Evolutionary conservation across 2,329 filamentous ascomycete genomes (phyloP).

Genomic region (Calonectria fujianensis): DNA sequence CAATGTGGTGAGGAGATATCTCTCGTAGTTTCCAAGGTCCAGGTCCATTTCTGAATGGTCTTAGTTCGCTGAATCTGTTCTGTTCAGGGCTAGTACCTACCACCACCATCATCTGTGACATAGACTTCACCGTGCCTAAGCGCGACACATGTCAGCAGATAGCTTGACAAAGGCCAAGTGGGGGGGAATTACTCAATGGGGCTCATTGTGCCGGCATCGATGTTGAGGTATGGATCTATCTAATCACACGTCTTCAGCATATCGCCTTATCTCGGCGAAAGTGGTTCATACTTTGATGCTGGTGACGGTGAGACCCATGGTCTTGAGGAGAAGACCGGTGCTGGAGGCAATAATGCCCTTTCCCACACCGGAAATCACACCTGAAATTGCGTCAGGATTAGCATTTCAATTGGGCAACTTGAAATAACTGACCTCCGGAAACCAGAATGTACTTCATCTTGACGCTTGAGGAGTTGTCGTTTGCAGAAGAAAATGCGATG

Average conservation of each 20-base stretch:
- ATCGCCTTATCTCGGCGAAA: constrained; percentile 15
- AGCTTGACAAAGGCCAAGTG: background rate
- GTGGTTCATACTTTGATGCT: constrained; percentile 22
- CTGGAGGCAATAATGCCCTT: constrained; percentile 24
- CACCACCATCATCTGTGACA: constrained; percentile 17
- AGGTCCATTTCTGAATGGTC: constrained; percentile 64
- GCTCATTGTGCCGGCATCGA: constrained; percentile 25
- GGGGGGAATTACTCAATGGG: constrained; percentile 23
- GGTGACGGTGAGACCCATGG: constrained; percentile 23
- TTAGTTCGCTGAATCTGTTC: constrained; percentile 1
- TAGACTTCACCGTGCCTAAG: constrained; percentile 16
- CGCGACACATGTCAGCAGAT: background rate
- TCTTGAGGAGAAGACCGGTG: constrained; percentile 26
- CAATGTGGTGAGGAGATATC: constrained; percentile 52
- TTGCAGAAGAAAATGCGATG: constrained; percentile 23
- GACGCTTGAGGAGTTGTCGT: constrained; percentile 20
- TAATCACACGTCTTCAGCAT: constrained; percentile 15
- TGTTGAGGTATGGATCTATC: constrained; percentile 25
- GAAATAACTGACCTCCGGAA: constrained; percentile 27
- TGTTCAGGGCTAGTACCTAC: constrained; percentile 1
- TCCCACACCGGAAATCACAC: constrained; percentile 23
- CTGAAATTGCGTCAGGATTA: constrained; percentile 15
- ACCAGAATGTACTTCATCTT: constrained; percentile 30
- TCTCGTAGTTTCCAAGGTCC: constrained; percentile 75
- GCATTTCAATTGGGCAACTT: constrained; percentile 16